Conservation (phyloP, 352 stramenopile genomes). For the Phytopythium boreale region DNA sequence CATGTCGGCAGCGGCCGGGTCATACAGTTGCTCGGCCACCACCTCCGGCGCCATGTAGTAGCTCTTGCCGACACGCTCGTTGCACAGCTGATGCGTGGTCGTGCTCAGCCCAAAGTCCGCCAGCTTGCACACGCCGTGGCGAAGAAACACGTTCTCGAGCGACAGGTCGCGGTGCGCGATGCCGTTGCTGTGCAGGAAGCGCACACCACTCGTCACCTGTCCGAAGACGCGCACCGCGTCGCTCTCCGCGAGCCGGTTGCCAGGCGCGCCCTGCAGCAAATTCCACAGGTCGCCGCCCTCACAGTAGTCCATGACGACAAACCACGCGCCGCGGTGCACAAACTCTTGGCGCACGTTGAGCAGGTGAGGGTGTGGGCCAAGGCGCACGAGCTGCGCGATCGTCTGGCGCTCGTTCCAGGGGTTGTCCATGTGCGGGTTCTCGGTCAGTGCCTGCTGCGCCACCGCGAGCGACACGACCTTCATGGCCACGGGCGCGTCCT, state of each 20-base stretch:
- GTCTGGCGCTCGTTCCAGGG: slow-evolving; percentile 25
- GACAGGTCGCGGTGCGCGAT: slow-evolving; percentile 53
- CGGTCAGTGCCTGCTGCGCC: slow-evolving; percentile 17
- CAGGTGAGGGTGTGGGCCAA: slow-evolving; percentile 21
- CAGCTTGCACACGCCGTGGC: slow-evolving; percentile 33
- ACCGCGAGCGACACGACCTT: slow-evolving; percentile 28
- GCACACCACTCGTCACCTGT: slow-evolving; percentile 30
- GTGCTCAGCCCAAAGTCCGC: slow-evolving; percentile 57
- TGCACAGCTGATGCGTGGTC: slow-evolving; percentile 9
- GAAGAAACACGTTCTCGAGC: slow-evolving; percentile 49
- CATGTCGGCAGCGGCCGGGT: slow-evolving; percentile 50
- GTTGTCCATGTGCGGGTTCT: slow-evolving; percentile 23
- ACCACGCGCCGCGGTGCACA: slow-evolving; percentile 28
- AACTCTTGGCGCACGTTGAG: slow-evolving; percentile 26
- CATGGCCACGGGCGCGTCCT: slow-evolving; percentile 28
- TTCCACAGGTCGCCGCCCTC: slow-evolving; percentile 41
- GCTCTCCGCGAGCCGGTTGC: slow-evolving; percentile 19
- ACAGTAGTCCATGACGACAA: slow-evolving; percentile 56
- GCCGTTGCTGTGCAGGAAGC: slow-evolving; percentile 32
- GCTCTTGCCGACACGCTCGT: slow-evolving; percentile 33
- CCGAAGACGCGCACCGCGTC: slow-evolving; percentile 23
- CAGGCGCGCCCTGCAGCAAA: slow-evolving; percentile 19
- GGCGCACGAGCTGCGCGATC: slow-evolving; percentile 4
- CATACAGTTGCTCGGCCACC: slow-evolving; percentile 26
- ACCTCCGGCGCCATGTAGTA: slow-evolving; percentile 69